Evolutionary conservation across 2,329 filamentous ascomycete species (phyloP).

Genomic region (Trichophyton rubrum): DNA sequence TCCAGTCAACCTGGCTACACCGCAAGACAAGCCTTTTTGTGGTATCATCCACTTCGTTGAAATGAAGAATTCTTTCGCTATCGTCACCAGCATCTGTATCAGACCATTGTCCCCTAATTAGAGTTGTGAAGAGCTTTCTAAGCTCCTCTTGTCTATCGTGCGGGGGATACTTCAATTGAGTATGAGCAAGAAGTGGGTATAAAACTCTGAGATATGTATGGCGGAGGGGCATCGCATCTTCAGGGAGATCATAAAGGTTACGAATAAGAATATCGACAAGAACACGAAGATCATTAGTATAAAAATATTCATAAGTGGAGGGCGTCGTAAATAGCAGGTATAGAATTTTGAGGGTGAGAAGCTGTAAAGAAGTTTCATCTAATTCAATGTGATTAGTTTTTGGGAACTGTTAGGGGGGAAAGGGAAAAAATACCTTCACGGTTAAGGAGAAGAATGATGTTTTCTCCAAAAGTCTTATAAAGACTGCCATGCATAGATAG

Average conservation of each 20-base stretch:
- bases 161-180: slow-evolving; percentile 71
- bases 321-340: slow-evolving; percentile 91
- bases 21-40: slow-evolving; percentile 36
- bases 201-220: slow-evolving; percentile 93
- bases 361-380: slow-evolving; percentile 79
- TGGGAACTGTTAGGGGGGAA: not conserved
- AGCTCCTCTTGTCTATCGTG: slow-evolving; percentile 90
- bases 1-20: slow-evolving; percentile 37
- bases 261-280: slow-evolving; percentile 91
- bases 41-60: slow-evolving; percentile 39
- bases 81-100: slow-evolving; percentile 30
- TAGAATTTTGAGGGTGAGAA: slow-evolving; percentile 90
- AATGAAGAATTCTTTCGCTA: slow-evolving; percentile 35
- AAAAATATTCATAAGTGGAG: slow-evolving; percentile 93
- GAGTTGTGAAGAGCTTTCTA: slow-evolving; percentile 57
- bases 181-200: slow-evolving; percentile 80
- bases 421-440: slow-evolving; percentile 53
- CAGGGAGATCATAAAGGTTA: slow-evolving; percentile 88
- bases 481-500: slow-evolving; percentile 65
- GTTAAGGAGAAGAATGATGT: slow-evolving; percentile 88
- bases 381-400: not conserved
- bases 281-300: slow-evolving; percentile 91
- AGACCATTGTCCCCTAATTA: slow-evolving; percentile 62
- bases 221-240: slow-evolving; percentile 59
- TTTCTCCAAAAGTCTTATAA: slow-evolving; percentile 94